Percentiles rank a stretch among this genome's conserved stretches.
phyloP scores from a whole-genome alignment of 2,329 filamentous ascomycete species.

The Fusarium brachygibbosum region DNA sequence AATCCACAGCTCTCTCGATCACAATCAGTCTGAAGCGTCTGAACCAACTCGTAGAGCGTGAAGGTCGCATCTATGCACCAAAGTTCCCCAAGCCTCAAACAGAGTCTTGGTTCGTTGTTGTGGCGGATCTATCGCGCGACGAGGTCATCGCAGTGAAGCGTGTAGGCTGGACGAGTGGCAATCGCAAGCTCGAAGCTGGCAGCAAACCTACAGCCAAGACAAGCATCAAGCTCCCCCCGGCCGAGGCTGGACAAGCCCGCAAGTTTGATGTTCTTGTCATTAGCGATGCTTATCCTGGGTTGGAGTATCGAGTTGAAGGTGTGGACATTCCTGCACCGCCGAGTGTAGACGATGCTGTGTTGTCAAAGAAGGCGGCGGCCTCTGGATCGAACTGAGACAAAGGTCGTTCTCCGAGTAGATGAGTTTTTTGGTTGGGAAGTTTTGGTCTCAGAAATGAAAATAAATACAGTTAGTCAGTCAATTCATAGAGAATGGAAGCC shows the following conservation, averaged over 20 bases:
- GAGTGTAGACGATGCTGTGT: constrained; percentile 62
- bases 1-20: constrained; percentile 73
- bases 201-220: constrained; percentile 67
- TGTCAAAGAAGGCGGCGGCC: constrained; percentile 55
- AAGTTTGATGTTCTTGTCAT: constrained; percentile 81
- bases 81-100: constrained; percentile 94
- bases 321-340: constrained; percentile 67
- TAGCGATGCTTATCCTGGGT: constrained; percentile 88
- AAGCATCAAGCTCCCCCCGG: constrained; percentile 71
- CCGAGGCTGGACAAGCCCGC: constrained; percentile 61
- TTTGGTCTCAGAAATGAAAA: neutral
- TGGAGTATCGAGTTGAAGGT: constrained; percentile 68
- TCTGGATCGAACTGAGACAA: constrained; percentile 34
- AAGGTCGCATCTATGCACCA: constrained; percentile 86
- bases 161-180: constrained; percentile 74
- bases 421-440: neutral
- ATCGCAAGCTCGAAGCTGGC: constrained; percentile 56
- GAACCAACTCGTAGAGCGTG: constrained; percentile 74
- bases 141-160: constrained; percentile 90
- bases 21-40: constrained; percentile 74
- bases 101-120: constrained; percentile 90
- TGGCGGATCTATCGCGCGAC: constrained; percentile 75
- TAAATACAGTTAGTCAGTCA: neutral
- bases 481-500: neutral
- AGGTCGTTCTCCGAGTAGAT: neutral